phyloP scores from a whole-genome alignment of 2,329 filamentous ascomycete genomes.

The Bipolaris victoriae region DNA sequence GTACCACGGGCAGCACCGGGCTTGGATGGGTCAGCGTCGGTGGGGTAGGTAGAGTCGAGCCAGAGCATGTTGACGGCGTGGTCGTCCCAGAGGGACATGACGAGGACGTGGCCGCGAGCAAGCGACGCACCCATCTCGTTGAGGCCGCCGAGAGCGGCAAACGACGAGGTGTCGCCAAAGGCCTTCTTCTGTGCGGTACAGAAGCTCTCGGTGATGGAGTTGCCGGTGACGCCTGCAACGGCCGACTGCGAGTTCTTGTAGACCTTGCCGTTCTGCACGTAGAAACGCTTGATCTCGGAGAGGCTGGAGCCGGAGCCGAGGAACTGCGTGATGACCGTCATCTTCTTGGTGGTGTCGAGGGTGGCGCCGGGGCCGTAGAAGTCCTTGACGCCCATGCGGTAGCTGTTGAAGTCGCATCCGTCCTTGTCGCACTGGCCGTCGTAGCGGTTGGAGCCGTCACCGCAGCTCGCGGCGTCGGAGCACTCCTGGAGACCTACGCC shows the following conservation, averaged over 20 bases:
- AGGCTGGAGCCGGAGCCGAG: constrained; percentile 52
- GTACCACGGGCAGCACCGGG: constrained; percentile 48
- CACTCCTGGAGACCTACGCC: constrained; percentile 59
- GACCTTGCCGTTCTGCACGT: constrained; percentile 58
- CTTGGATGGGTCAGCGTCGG: constrained; percentile 40
- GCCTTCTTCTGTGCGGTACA: constrained; percentile 63
- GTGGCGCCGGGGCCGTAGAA: constrained; percentile 67
- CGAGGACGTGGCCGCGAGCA: constrained; percentile 66
- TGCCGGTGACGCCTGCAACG: constrained; percentile 55
- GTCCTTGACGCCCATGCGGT: constrained; percentile 67
- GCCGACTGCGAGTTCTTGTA: constrained; percentile 54
- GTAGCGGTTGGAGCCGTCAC: constrained; percentile 60
- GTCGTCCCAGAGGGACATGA: constrained; percentile 70
- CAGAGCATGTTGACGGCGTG: constrained; percentile 73
- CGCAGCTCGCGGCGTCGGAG: constrained; percentile 51
- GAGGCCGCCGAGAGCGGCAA: constrained; percentile 63
- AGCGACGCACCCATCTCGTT: constrained; percentile 62
- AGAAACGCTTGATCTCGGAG: constrained; percentile 57
- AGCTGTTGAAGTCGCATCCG: constrained; percentile 67
- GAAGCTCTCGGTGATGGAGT: constrained; percentile 64
- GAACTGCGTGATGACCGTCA: constrained; percentile 62
- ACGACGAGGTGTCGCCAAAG: constrained; percentile 62
- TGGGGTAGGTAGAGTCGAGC: constrained; percentile 72
- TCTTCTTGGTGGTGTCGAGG: constrained; percentile 52
- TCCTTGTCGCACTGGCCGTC: constrained; percentile 69